Evolutionary conservation across 306 rosid species (phyloP).

Genomic region (Senna tora): DNA sequence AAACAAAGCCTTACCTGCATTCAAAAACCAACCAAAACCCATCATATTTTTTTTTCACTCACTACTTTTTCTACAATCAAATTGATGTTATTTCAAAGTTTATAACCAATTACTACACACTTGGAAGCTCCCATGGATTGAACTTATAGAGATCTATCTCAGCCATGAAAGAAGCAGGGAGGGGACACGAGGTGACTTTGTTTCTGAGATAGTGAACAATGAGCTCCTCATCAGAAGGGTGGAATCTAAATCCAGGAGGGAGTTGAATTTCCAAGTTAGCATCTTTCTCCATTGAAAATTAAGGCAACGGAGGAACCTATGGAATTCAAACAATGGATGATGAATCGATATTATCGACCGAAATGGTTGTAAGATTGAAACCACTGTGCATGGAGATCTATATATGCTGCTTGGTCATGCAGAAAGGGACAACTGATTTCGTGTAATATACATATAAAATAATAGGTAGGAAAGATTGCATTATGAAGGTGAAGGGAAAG

Average conservation of each 20-base stretch:
- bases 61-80: background rate
- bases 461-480: constrained; percentile 36
- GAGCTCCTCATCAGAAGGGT: constrained; percentile 83
- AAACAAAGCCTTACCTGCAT: constrained; percentile 56
- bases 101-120: constrained; percentile 32
- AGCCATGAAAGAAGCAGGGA: constrained; percentile 68
- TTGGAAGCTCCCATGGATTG: constrained; percentile 80
- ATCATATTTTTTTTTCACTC: constrained; percentile 9
- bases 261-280: constrained; percentile 54
- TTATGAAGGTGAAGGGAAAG: constrained; percentile 27
- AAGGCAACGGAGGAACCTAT: constrained; percentile 50
- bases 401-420: constrained; percentile 40
- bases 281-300: constrained; percentile 49
- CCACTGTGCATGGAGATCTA: constrained; percentile 52
- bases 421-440: constrained; percentile 47
- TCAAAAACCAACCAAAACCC: constrained; percentile 14
- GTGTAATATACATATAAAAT: constrained; percentile 14
- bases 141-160: constrained; percentile 73
- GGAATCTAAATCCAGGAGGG: constrained; percentile 86
- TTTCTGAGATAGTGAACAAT: constrained; percentile 68
- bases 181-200: constrained; percentile 62
- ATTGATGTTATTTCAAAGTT: background rate
- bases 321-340: constrained; percentile 20
- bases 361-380: constrained; percentile 43
- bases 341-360: constrained; percentile 50